Conservation (phyloP, 2,329 filamentous ascomycete genomes). For the Sphaerulina vaccinii region DNA sequence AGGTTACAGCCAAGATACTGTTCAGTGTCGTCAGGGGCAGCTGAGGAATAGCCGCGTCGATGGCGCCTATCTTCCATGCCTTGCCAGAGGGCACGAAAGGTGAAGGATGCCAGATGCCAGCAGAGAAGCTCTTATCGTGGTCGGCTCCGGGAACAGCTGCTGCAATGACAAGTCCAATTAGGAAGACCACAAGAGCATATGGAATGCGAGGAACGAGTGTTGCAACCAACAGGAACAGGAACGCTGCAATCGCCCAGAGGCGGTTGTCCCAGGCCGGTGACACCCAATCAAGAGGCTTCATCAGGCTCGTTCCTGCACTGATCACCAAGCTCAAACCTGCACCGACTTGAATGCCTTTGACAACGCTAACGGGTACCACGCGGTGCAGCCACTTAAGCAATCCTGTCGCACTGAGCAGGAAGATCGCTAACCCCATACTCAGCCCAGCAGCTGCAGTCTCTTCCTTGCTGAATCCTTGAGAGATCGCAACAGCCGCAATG, state of each 20-base stretch:
- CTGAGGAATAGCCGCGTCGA: constrained; percentile 76
- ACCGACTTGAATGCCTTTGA: constrained; percentile 93
- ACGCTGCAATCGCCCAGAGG: constrained; percentile 72
- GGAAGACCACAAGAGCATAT: constrained; percentile 73
- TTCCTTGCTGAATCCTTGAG: constrained; percentile 62
- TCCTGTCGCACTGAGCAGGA: constrained; percentile 76
- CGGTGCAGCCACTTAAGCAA: constrained; percentile 70
- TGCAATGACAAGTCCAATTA: constrained; percentile 67
- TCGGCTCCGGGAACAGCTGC: constrained; percentile 39
- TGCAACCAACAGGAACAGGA: constrained; percentile 67
- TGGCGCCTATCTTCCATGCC: constrained; percentile 54
- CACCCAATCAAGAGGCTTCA: constrained; percentile 68
- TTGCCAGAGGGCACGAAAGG: constrained; percentile 46
- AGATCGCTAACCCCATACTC: constrained; percentile 70
- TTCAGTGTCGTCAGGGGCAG: constrained; percentile 89
- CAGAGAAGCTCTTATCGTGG: constrained; percentile 43
- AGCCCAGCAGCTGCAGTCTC: constrained; percentile 81
- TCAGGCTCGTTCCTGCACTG: constrained; percentile 68
- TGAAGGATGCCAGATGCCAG: constrained; percentile 58
- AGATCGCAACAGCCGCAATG: constrained; percentile 86
- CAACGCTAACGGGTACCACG: constrained; percentile 79
- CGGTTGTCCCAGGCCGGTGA: constrained; percentile 71
- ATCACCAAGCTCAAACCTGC: constrained; percentile 81
- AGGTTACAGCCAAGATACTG: constrained; percentile 83
- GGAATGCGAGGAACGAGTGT: constrained; percentile 66